phyloP scores from a whole-genome alignment of 2,329 filamentous ascomycete species.

The Sporothrix schenckii region DNA sequence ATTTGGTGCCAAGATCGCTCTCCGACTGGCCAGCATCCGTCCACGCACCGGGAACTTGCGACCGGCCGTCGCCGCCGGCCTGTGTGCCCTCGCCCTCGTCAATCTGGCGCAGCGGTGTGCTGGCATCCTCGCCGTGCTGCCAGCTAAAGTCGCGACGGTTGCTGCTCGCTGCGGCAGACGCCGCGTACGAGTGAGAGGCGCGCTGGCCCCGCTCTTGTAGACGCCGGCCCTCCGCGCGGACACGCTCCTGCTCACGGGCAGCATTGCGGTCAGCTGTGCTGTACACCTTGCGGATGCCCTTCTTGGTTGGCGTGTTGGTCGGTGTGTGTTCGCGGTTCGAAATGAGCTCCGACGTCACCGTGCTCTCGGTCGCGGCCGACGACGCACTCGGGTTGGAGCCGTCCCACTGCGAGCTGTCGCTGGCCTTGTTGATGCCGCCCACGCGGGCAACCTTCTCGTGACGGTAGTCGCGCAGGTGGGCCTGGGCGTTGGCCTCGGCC shows the following conservation, averaged over 20 bases:
- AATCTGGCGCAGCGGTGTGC: slow-evolving; percentile 40
- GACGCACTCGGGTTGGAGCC: slow-evolving; percentile 70
- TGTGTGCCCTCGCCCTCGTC: slow-evolving; percentile 42
- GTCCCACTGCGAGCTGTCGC: slow-evolving; percentile 79
- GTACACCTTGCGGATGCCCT: slow-evolving; percentile 63
- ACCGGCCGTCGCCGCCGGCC: slow-evolving; percentile 39
- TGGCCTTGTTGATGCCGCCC: slow-evolving; percentile 81
- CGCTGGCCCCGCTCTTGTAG: slow-evolving; percentile 58
- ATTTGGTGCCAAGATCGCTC: slow-evolving; percentile 60
- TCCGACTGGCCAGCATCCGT: slow-evolving; percentile 37
- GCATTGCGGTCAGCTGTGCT: slow-evolving; percentile 60
- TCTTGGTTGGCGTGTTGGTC: slow-evolving; percentile 57
- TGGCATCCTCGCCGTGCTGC: slow-evolving; percentile 48
- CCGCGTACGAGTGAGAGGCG: slow-evolving; percentile 34
- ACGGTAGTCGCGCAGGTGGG: slow-evolving; percentile 79
- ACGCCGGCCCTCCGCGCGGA: slow-evolving; percentile 59
- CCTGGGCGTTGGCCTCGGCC: slow-evolving; percentile 64
- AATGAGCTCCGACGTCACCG: slow-evolving; percentile 65
- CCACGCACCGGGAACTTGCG: slow-evolving; percentile 46
- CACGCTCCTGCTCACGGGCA: slow-evolving; percentile 56
- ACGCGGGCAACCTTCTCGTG: slow-evolving; percentile 84
- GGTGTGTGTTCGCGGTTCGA: slow-evolving; percentile 60
- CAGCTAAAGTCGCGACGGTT: slow-evolving; percentile 57
- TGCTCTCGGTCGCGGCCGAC: slow-evolving; percentile 39
- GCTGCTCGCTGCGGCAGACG: slow-evolving; percentile 29